phyloP scores from a whole-genome alignment of 257 asterid genomes.

The Solanum medicagineum region DNA sequence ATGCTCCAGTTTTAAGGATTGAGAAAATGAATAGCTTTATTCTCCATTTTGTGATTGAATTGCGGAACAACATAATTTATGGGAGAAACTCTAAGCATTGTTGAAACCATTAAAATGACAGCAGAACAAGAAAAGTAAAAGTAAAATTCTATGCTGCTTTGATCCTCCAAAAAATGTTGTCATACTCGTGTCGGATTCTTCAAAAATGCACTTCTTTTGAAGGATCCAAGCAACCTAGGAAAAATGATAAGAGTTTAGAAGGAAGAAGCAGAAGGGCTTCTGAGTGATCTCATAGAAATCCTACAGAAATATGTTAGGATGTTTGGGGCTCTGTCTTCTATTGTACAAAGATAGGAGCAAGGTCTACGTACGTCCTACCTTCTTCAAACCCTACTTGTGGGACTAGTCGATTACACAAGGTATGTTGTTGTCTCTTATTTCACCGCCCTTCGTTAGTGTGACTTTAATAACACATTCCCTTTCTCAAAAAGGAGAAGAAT shows the following conservation, averaged over 20 bases:
- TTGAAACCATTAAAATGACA: background rate
- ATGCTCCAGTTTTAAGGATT: background rate
- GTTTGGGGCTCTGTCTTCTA: background rate
- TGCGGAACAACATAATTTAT: background rate
- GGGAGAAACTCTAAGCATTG: background rate
- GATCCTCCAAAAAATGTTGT: no score
- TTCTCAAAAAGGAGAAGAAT: background rate
- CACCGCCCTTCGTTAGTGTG: background rate
- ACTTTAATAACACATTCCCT: background rate
- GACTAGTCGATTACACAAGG: background rate
- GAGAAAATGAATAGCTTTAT: background rate
- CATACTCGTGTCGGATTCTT: no score
- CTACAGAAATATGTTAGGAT: background rate
- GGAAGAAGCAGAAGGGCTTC: background rate
- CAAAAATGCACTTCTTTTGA: no score
- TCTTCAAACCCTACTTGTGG: background rate
- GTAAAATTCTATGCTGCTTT: background rate
- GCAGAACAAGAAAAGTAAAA: background rate
- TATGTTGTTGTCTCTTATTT: background rate
- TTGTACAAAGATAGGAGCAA: background rate
- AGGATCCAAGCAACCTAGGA: background rate
- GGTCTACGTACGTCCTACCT: background rate
- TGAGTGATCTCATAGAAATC: background rate
- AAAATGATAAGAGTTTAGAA: background rate
- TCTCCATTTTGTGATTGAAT: background rate